These are phyloP conservation scores for Spatholobus suberectus DNA, from an alignment of 306 rosid genomes.

Conservation along the genomic window DNA sequence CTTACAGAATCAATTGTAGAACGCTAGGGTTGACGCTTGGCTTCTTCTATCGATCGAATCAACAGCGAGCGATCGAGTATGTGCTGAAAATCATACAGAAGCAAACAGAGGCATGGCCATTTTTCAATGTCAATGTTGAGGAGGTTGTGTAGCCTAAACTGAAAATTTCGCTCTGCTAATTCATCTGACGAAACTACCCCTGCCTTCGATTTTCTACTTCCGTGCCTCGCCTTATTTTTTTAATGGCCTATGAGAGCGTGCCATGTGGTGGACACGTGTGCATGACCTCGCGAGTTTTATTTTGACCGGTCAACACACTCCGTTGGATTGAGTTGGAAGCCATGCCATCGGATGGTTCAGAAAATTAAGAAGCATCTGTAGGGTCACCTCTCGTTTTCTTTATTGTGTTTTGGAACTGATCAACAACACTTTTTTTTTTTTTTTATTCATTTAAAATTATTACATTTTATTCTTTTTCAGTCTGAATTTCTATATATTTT, in stretches of 20 bases:
- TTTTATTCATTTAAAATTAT: not conserved
- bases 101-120: not conserved
- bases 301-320: constrained; percentile 11
- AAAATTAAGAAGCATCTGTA: not conserved
- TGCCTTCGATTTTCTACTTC: constrained; percentile 23
- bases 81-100: constrained; percentile 20
- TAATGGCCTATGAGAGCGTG: not conserved
- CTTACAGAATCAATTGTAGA: constrained; percentile 32
- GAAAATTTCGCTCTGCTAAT: not conserved
- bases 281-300: not conserved
- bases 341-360: constrained; percentile 17
- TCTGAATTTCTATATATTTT: not conserved
- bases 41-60: constrained; percentile 42
- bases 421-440: not conserved
- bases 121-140: not conserved
- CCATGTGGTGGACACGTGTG: constrained; percentile 34
- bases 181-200: constrained; percentile 49
- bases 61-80: constrained; percentile 26
- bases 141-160: not conserved
- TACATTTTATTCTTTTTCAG: not conserved
- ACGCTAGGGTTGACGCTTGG: constrained; percentile 21
- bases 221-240: not conserved
- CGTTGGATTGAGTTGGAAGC: constrained; percentile 10
- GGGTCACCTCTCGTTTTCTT: not conserved
- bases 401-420: not conserved